Evolutionary conservation across 768 basidiomycete genomes (phyloP).

Genomic region (Termitomyces sp.): DNA sequence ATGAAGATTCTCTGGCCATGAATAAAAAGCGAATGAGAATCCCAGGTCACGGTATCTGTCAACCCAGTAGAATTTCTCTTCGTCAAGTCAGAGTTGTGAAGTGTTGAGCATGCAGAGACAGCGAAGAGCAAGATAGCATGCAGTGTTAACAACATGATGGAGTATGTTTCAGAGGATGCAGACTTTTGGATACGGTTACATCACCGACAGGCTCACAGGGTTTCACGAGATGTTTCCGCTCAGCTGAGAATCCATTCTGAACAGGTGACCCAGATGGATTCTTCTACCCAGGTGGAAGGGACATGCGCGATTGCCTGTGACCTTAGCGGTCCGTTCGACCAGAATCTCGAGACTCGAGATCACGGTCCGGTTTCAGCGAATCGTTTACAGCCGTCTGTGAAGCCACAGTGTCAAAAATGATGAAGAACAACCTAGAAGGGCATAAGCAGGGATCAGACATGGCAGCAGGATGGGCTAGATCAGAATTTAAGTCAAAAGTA

Average conservation of each 20-base stretch:
- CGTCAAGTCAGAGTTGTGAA: slow-evolving; percentile 1
- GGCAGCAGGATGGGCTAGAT: not conserved
- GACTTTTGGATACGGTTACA: not conserved
- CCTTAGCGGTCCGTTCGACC: not conserved
- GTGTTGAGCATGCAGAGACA: slow-evolving; percentile 4
- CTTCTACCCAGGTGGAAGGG: not conserved
- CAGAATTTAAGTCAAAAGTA: not conserved
- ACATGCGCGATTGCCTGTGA: not conserved
- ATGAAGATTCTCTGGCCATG: slow-evolving; percentile 52
- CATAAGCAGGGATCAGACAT: not conserved
- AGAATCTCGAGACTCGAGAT: not conserved
- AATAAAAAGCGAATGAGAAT: slow-evolving; percentile 52
- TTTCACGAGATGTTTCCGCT: not conserved
- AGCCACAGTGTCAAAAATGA: not conserved
- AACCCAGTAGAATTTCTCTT: slow-evolving; percentile 36
- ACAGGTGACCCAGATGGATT: slow-evolving; percentile 6
- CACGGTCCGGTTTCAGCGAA: not conserved
- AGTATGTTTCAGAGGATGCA: not conserved
- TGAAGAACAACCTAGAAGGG: not conserved
- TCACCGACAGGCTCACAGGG: not conserved
- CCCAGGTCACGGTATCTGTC: slow-evolving; percentile 50
- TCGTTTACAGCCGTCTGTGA: not conserved
- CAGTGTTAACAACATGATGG: slow-evolving; percentile 6
- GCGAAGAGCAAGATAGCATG: slow-evolving; percentile 9
- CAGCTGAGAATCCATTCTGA: not conserved